These are phyloP conservation scores for Trametes polyzona DNA, from an alignment of 1,284 basidiomycete species.

Conservation along the genomic window DNA sequence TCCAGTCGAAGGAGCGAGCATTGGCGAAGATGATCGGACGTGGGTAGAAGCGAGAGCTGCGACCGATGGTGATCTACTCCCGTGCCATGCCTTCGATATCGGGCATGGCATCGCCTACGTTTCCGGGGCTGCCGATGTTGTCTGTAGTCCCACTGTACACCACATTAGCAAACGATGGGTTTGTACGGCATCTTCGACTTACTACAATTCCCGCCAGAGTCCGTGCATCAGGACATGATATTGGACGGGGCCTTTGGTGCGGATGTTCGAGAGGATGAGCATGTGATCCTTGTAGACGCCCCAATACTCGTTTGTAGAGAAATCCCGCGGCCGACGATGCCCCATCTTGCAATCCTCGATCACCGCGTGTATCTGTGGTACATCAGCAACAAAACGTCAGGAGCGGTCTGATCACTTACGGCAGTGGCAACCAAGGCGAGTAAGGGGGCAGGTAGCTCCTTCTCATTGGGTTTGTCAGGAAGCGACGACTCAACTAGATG, in stretches of 20 bases:
- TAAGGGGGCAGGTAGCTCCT: conserved; percentile 10
- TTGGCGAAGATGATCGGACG: no score
- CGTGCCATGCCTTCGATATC: no score
- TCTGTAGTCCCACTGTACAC: no score
- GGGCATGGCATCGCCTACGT: no score
- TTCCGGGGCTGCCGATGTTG: no score
- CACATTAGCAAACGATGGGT: no score
- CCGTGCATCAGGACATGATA: background rate
- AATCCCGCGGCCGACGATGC: background rate
- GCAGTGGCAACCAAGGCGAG: conserved; percentile 5
- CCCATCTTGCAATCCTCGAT: background rate
- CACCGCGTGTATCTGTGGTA: background rate
- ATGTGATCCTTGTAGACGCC: background rate
- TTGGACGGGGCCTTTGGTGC: background rate
- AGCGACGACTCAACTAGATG: background rate
- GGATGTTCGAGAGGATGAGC: background rate
- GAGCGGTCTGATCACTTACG: background rate
- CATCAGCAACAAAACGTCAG: background rate
- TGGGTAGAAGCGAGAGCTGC: no score
- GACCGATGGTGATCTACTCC: no score
- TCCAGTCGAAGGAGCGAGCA: no score
- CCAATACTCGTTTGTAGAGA: background rate
- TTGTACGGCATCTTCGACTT: no score
- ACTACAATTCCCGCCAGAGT: background rate
- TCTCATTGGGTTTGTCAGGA: conserved; percentile 1